Percentiles rank a stretch among this genome's conserved stretches.
phyloP scores from a whole-genome alignment of 2,329 filamentous ascomycete genomes.

The Verticillium tricorpus region DNA sequence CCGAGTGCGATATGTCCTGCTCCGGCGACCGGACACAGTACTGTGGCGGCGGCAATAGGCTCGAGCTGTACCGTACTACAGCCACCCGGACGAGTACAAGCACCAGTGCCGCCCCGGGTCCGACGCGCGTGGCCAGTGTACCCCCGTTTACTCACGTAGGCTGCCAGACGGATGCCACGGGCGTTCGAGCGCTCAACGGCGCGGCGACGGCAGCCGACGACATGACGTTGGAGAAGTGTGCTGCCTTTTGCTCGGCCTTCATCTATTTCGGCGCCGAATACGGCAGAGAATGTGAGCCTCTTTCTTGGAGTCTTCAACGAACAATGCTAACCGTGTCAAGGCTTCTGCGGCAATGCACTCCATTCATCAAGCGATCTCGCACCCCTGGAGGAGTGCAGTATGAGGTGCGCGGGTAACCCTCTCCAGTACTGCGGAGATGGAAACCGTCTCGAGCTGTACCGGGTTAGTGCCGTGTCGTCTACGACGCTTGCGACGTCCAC shows the following conservation, averaged over 20 bases:
- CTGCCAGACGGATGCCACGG: constrained; percentile 33
- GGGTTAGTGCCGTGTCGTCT: constrained; percentile 6
- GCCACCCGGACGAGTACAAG: constrained; percentile 22
- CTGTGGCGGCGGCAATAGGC: constrained; percentile 37
- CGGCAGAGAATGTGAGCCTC: constrained; percentile 27
- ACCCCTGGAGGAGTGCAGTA: constrained; percentile 27
- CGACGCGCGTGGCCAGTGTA: constrained; percentile 25
- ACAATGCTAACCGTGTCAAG: constrained; percentile 8
- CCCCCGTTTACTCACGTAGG: constrained; percentile 31
- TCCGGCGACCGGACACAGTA: constrained; percentile 35
- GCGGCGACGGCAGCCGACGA: constrained; percentile 23
- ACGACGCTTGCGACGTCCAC: constrained; percentile 7
- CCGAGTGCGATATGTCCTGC: constrained; percentile 33
- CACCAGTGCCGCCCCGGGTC: constrained; percentile 20
- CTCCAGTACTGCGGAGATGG: constrained; percentile 33
- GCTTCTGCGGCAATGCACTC: constrained; percentile 34
- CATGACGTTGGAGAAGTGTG: constrained; percentile 35
- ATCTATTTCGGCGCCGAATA: constrained; percentile 33
- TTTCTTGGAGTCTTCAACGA: neutral
- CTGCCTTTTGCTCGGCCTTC: constrained; percentile 27
- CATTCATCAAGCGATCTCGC: constrained; percentile 24
- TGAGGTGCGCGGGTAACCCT: constrained; percentile 29
- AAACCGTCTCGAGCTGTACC: constrained; percentile 31
- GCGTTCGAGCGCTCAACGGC: constrained; percentile 29
- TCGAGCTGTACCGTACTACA: constrained; percentile 39